Evolutionary conservation across 2,329 filamentous ascomycete species (phyloP).

Genomic region (Celoporthe dispersa): DNA sequence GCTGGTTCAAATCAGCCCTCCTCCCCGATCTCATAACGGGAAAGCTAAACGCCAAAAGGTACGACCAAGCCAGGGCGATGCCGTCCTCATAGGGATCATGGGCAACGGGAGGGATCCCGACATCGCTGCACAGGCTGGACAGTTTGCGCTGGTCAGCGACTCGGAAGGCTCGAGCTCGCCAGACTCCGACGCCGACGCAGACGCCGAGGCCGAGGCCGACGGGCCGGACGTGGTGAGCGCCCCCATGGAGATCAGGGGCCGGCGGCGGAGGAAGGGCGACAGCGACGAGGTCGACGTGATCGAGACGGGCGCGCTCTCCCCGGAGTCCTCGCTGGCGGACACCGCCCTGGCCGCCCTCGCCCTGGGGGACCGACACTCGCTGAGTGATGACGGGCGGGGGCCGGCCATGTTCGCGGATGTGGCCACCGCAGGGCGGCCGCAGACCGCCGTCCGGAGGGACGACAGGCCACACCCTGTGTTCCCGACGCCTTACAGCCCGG

Average conservation of each 20-base stretch:
- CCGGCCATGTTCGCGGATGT: conserved; percentile 32
- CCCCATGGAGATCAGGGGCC: conserved; percentile 34
- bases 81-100: conserved; percentile 69
- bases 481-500: conserved; percentile 21
- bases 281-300: neutral
- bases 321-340: conserved; percentile 37
- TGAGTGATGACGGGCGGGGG: conserved; percentile 32
- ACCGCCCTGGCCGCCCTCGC: conserved; percentile 37
- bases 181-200: conserved; percentile 21
- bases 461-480: conserved; percentile 25
- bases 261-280: neutral
- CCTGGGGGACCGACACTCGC: conserved; percentile 26
- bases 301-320: conserved; percentile 24
- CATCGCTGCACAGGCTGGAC: conserved; percentile 62
- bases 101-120: conserved; percentile 67
- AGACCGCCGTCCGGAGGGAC: conserved; percentile 21
- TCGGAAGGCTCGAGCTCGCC: conserved; percentile 32
- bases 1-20: conserved; percentile 49
- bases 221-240: conserved; percentile 26
- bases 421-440: conserved; percentile 15
- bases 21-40: conserved; percentile 45
- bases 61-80: conserved; percentile 64
- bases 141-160: conserved; percentile 53
- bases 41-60: conserved; percentile 59
- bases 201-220: conserved; percentile 9